Base-by-base conservation (phyloP, 2,329 filamentous ascomycete genomes). In the Curvularia sp. region DNA sequence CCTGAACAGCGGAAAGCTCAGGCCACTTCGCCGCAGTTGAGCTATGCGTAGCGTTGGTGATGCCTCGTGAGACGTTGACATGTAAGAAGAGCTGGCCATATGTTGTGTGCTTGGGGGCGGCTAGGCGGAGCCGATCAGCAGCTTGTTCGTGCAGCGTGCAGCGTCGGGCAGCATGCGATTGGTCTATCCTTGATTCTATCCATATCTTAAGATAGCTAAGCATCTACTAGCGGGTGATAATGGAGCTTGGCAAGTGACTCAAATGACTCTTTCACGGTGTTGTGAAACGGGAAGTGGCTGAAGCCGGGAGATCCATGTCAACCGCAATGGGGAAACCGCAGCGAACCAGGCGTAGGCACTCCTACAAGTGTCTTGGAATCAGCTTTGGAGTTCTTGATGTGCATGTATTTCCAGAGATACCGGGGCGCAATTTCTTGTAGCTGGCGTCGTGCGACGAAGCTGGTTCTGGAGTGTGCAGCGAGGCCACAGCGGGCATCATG, bases 221-320 rank as follows among this genome's bases (percentile, higher is more conserved):
- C 63, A 67, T 66, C 60, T 56, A 42, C 52, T 56, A 44, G 62
- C 63, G 58, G 58, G 55, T 53, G 53, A 49, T 58, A 55, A 42
- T 12, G 61, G 66, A 65, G 67, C 71, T 73, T 74, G 67, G 69
- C 68, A 46, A 41, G 42, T 46, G 64, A 63, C 64, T 66, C 60
- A 60, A 66, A 60, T 58, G 15, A 38, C 62, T 50, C 48, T 55
- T 50, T 50, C 60, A 61, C 55, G 49, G 51, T 57, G 31, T 63
- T 22, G 56, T 71, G 69, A 72, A 67, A 67, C 67, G 41, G 28
- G 55, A 56, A 55, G 59, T 61, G 61, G 62, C 65, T 64, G 60
- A 61, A 61, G 54, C 42, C 50, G 44, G 51, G 31, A 47, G 53
- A 48, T 59, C 30, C 38, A 64, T 57, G 58, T 49, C 24, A 31